These are phyloP conservation scores for Colletotrichum eremochloae DNA, from an alignment of 2,329 filamentous ascomycete genomes.

Conservation along the genomic window DNA sequence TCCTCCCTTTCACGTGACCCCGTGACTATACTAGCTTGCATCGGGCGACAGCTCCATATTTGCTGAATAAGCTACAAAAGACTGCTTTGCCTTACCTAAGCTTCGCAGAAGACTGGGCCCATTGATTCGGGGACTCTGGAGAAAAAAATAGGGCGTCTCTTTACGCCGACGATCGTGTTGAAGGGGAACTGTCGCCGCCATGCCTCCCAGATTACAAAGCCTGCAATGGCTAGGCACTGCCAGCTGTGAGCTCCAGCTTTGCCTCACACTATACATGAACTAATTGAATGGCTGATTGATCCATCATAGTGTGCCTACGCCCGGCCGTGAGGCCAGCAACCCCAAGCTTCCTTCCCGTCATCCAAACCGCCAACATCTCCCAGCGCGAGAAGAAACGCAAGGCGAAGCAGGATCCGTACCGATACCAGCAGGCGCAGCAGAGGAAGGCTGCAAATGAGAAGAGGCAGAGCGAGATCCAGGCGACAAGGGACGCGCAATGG, in stretches of 20 bases:
- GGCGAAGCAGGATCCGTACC: constrained; percentile 83
- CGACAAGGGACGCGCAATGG: constrained; percentile 72
- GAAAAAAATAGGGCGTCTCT: constrained; percentile 41
- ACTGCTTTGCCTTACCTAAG: not conserved
- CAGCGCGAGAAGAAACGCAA: constrained; percentile 74
- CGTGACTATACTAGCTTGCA: not conserved
- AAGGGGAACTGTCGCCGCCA: constrained; percentile 55
- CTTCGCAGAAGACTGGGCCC: constrained; percentile 15
- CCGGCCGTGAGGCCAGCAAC: constrained; percentile 60
- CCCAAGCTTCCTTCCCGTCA: constrained; percentile 68
- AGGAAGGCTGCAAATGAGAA: constrained; percentile 86
- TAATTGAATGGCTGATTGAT: constrained; percentile 45
- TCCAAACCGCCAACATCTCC: constrained; percentile 75
- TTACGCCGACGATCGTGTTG: constrained; percentile 37
- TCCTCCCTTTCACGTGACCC: not conserved
- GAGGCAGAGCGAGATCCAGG: constrained; percentile 77
- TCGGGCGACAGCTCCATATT: too few relatives aligned
- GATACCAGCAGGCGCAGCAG: constrained; percentile 83
- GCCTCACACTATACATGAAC: not conserved
- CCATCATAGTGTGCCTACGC: constrained; percentile 69
- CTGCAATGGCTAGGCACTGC: constrained; percentile 71
- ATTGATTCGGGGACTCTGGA: constrained; percentile 20
- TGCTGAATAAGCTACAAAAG: not conserved
- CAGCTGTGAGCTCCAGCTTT: constrained; percentile 64
- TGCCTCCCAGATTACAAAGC: constrained; percentile 76